Evolutionary conservation across 1,284 basidiomycete genomes (phyloP).

Genomic region (Dichomitus squalens): DNA sequence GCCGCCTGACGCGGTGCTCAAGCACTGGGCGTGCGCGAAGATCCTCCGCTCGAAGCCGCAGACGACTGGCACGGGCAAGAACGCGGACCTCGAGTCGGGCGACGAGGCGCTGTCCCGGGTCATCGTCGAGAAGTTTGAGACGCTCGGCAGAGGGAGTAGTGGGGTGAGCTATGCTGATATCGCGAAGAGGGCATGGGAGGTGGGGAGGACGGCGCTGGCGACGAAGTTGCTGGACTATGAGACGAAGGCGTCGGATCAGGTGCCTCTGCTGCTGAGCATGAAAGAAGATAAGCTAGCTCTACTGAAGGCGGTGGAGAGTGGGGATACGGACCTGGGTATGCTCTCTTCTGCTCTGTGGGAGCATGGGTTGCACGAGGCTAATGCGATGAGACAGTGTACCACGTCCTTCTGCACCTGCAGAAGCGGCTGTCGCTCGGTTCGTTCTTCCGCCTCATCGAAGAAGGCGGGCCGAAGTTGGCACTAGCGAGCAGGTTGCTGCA

Average conservation of each 20-base stretch:
- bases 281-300: conserved; percentile 91
- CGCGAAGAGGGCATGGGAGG: conserved; percentile 92
- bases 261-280: conserved; percentile 92
- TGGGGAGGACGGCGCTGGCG: conserved; percentile 82
- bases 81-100: conserved; percentile 53
- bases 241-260: conserved; percentile 87
- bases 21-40: conserved; percentile 96
- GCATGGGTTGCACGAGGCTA: not conserved
- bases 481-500: conserved; percentile 80
- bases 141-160: conserved; percentile 54
- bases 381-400: conserved; percentile 66
- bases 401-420: conserved; percentile 86
- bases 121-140: conserved; percentile 88
- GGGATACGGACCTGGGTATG: conserved; percentile 92
- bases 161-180: conserved; percentile 94
- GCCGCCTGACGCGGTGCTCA: conserved; percentile 85
- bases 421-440: conserved; percentile 84
- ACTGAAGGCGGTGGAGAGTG: conserved; percentile 90
- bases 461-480: conserved; percentile 74
- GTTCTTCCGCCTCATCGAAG: conserved; percentile 95
- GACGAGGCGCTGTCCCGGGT: conserved; percentile 81
- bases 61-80: conserved; percentile 50
- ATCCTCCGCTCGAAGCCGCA: conserved; percentile 74
- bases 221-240: conserved; percentile 96
- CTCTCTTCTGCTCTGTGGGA: conserved; percentile 2